These are phyloP conservation scores for Suillus subalutaceus DNA, from an alignment of 768 basidiomycete genomes.

Conservation along the genomic window DNA sequence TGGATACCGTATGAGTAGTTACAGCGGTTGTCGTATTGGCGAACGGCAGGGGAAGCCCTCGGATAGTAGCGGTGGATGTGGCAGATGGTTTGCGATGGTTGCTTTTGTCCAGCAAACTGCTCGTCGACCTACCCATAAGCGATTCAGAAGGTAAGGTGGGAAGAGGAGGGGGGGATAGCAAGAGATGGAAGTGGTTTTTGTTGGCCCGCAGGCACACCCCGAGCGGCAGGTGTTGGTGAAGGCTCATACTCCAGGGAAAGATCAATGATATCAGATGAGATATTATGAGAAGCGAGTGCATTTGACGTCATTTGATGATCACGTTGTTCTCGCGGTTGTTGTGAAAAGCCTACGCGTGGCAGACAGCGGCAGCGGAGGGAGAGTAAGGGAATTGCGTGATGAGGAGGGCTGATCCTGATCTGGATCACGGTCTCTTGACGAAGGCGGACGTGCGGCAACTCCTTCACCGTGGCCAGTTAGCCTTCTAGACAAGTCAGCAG, in stretches of 20 bases:
- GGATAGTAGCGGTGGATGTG: slow-evolving; percentile 47
- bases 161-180: slow-evolving; percentile 57
- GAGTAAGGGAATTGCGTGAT: slow-evolving; percentile 23
- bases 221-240: slow-evolving; percentile 48
- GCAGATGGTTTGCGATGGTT: slow-evolving; percentile 47
- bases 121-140: slow-evolving; percentile 29
- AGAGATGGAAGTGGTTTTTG: slow-evolving; percentile 51
- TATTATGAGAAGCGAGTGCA: slow-evolving; percentile 20
- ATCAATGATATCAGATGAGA: slow-evolving; percentile 31
- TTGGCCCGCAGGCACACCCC: slow-evolving; percentile 41
- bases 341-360: slow-evolving; percentile 56
- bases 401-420: slow-evolving; percentile 30
- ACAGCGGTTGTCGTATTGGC: slow-evolving; percentile 68
- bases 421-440: slow-evolving; percentile 26
- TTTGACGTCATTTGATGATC: slow-evolving; percentile 38
- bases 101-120: slow-evolving; percentile 26
- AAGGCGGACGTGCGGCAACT: slow-evolving; percentile 25
- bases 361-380: slow-evolving; percentile 29
- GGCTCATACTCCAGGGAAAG: slow-evolving; percentile 42
- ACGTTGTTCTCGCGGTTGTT: slow-evolving; percentile 58
- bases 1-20: slow-evolving; percentile 65
- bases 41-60: slow-evolving; percentile 50
- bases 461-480: slow-evolving; percentile 29
- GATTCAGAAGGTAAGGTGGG: slow-evolving; percentile 64
- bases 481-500: slow-evolving; percentile 30